These are phyloP conservation scores for Arabis alpina DNA, from an alignment of 345 rosid species.

Conservation along the genomic window DNA sequence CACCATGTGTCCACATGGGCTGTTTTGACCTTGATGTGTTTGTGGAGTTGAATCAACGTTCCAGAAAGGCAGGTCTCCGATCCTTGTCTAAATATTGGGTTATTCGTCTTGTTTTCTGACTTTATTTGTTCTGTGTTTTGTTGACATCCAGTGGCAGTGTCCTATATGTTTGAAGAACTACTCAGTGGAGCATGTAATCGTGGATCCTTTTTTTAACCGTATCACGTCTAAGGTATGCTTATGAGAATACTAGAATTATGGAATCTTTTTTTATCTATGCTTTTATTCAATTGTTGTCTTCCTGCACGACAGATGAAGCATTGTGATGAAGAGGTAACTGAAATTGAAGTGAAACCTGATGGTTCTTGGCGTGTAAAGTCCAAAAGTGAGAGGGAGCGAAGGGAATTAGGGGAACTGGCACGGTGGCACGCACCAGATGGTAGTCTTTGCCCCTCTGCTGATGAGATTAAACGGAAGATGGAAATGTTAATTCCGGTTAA, in stretches of 20 bases:
- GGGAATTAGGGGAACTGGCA: conserved; percentile 79
- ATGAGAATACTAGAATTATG: conserved; percentile 16
- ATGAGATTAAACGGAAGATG: conserved; percentile 51
- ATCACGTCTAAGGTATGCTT: conserved; percentile 72
- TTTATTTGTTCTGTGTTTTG: conserved; percentile 26
- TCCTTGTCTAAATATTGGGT: not conserved
- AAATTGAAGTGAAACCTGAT: conserved; percentile 89
- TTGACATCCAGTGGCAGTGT: conserved; percentile 90
- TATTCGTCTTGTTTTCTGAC: conserved; percentile 29
- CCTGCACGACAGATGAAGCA: conserved; percentile 64
- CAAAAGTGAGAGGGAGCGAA: conserved; percentile 72
- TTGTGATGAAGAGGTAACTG: conserved; percentile 86
- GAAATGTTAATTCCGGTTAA: conserved; percentile 62
- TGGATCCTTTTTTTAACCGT: conserved; percentile 93
- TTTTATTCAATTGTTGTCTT: conserved; percentile 22
- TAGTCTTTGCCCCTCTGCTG: conserved; percentile 52
- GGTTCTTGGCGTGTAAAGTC: conserved; percentile 97
- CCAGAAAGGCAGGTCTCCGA: conserved; percentile 79
- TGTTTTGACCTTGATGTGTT: conserved; percentile 96
- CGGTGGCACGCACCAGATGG: conserved; percentile 89
- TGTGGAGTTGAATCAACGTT: conserved; percentile 94
- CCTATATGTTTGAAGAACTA: conserved; percentile 93
- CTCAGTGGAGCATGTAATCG: conserved; percentile 76
- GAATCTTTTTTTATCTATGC: conserved; percentile 7
- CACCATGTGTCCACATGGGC: conserved; percentile 94